Conservation (phyloP, 768 basidiomycete species). For the Panus rudis region DNA sequence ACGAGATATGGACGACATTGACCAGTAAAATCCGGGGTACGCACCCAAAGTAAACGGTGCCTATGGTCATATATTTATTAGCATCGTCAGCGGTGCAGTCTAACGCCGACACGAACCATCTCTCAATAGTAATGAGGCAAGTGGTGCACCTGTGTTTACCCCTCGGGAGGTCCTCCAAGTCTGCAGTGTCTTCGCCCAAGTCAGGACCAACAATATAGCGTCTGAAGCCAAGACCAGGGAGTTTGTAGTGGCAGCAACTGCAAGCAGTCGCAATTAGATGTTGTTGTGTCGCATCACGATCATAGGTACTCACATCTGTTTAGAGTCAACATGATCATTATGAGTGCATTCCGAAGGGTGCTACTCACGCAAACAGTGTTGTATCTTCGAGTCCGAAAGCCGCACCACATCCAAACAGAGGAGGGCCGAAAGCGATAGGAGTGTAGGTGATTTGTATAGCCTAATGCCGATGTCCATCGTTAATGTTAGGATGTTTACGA, state of each 20-base stretch:
- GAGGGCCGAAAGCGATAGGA: constrained; percentile 15
- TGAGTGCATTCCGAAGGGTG: not conserved
- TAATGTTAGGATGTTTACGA: not conserved
- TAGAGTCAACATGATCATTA: not conserved
- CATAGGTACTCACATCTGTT: not conserved
- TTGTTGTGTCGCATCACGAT: not conserved
- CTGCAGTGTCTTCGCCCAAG: constrained; percentile 8
- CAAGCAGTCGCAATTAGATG: not conserved
- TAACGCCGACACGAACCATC: constrained; percentile 1
- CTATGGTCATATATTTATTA: not conserved
- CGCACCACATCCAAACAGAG: constrained; percentile 13
- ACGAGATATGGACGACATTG: too few relatives aligned
- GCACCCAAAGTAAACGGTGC: constrained; percentile 8
- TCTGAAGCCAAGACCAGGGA: not conserved
- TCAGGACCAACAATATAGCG: constrained; percentile 2
- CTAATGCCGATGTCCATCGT: not conserved
- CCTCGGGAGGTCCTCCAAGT: constrained; percentile 3
- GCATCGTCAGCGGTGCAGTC: not conserved
- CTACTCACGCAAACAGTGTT: not conserved
- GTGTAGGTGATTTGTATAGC: constrained; percentile 11
- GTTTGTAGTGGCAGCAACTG: constrained; percentile 1
- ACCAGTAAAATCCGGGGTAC: too few relatives aligned
- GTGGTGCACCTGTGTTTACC: not conserved
- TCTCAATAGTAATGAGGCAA: constrained; percentile 3
- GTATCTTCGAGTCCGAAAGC: not conserved